Base-by-base conservation (phyloP, 2,329 filamentous ascomycete genomes). In the Microdochium nivale region DNA sequence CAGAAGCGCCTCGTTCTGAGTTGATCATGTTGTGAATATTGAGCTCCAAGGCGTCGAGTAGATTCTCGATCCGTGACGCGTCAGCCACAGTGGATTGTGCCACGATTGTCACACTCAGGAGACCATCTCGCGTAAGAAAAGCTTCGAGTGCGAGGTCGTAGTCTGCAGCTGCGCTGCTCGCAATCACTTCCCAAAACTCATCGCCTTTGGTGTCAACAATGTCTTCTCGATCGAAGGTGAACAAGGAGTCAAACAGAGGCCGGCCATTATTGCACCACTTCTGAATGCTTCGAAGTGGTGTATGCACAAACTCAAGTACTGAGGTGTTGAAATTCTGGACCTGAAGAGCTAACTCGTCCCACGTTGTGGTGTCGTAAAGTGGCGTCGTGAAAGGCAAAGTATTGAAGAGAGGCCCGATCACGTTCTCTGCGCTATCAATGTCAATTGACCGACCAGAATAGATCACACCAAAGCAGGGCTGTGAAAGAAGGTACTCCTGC, bases 351-450 rank as follows among this genome's bases (percentile, higher is more conserved):
- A 90, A 65, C 0, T 79, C 74, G 1, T 69, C 63, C 81, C 86
- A 90, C 0, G 75, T 81, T 3, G 76, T 70, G 0, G 66, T 61
- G 0, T 65, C 56, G 7, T 67, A 54, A 14, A 78, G 57, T 5
- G 70, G 62, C 32, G 83, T 67, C 51, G 80, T 76, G 62, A 87
- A 90, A 0, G 91, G 90, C 1, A 96, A 72, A 0, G 90, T 96
- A 63, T 96, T 96, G 76, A 96, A 95, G 21, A 96, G 70, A 0
- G 92, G 91, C 0, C 91, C 92, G 43, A 94, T 78, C 1, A 88
- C 80, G 23, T 74, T 63, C 47, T 90, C 86, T 2, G 84, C 78
- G 2, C 74, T 74, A 8, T 84, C 76, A 13, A 90, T 69, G 44
- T 87, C 80, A 3, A 95, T 79, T 0, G 83, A 80, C 53, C 91